Percentiles rank a stretch among this genome's conserved stretches.
Evolutionary conservation across 495 filamentous ascomycete genomes (phyloP).

Genomic region (Thozetella sp.): DNA sequence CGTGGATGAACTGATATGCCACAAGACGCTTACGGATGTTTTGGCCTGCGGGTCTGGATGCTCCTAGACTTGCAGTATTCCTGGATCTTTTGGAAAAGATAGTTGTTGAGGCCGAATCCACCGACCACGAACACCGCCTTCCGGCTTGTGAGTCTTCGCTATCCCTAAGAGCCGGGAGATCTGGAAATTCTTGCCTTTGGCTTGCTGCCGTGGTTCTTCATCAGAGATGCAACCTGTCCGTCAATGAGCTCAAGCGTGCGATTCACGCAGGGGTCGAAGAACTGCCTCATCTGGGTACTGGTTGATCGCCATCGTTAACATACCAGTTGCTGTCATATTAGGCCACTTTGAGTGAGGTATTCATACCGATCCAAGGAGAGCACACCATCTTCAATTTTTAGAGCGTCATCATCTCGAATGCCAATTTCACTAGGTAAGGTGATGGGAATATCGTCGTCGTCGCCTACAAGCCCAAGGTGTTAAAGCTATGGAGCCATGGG

Average conservation of each 20-base stretch:
- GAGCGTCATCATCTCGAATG: slow-evolving; percentile 7
- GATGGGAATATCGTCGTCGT: slow-evolving; percentile 12
- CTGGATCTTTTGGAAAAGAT: slow-evolving; percentile 12
- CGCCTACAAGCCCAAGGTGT: no score
- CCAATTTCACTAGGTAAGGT: slow-evolving; percentile 8
- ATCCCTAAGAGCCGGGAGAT: no score
- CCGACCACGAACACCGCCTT: slow-evolving; percentile 19
- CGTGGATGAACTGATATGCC: no score
- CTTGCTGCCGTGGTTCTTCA: slow-evolving; percentile 11
- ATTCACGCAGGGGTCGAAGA: slow-evolving; percentile 37
- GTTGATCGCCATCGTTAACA: no score
- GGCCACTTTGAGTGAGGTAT: no score
- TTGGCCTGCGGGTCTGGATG: slow-evolving; percentile 11
- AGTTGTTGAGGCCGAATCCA: slow-evolving; percentile 16
- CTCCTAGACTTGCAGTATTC: slow-evolving; percentile 13
- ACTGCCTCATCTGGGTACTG: slow-evolving; percentile 23
- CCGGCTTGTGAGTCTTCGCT: no score
- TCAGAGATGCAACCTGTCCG: slow-evolving; percentile 29
- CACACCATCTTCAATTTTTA: slow-evolving; percentile 15
- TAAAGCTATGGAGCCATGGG: no score
- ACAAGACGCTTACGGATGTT: slow-evolving; percentile 8
- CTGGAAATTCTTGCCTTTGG: slow-evolving; percentile 7
- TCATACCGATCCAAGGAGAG: no score
- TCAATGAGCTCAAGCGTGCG: slow-evolving; percentile 31
- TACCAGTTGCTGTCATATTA: no score